These are phyloP conservation scores for Mycena citricolor DNA, from an alignment of 1,284 basidiomycete species.

Conservation along the genomic window DNA sequence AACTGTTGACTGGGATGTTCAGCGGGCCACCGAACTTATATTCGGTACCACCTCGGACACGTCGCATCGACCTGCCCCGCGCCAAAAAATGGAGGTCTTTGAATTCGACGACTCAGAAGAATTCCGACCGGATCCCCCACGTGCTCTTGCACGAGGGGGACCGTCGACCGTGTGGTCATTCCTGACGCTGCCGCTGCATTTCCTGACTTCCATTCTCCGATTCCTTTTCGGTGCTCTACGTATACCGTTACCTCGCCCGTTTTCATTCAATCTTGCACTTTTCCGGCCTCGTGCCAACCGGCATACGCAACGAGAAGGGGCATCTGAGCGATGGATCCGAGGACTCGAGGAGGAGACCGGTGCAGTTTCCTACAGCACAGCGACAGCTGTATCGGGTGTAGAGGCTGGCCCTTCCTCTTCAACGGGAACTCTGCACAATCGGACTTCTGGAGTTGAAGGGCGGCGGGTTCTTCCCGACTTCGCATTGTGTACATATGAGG, in stretches of 20 bases:
- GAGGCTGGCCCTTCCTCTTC: conserved; percentile 45
- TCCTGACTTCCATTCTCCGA: conserved; percentile 50
- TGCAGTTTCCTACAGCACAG: conserved; percentile 53
- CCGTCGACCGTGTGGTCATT: conserved; percentile 27
- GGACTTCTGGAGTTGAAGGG: conserved; percentile 36
- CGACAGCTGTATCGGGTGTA: conserved; percentile 34
- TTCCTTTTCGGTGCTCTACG: conserved; percentile 55
- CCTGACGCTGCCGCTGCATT: conserved; percentile 45
- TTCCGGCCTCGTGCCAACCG: conserved; percentile 32
- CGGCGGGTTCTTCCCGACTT: conserved; percentile 74
- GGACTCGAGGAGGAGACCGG: conserved; percentile 81
- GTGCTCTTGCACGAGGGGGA: conserved; percentile 19
- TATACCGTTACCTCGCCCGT: conserved; percentile 47
- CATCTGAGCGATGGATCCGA: conserved; percentile 71
- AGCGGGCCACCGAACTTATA: conserved; percentile 63
- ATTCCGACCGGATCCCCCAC: conserved; percentile 24
- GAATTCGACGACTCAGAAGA: conserved; percentile 57
- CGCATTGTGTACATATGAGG: conserved; percentile 80
- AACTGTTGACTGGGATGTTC: conserved; percentile 67
- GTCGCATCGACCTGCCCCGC: conserved; percentile 21
- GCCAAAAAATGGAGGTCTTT: conserved; percentile 37
- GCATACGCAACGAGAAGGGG: conserved; percentile 39
- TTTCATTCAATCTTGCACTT: conserved; percentile 40
- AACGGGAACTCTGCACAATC: conserved; percentile 23
- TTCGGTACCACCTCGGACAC: conserved; percentile 43